Conservation (phyloP, 371 early-diverging fungal genomes). For the Cokeromyces recurvatus region DNA sequence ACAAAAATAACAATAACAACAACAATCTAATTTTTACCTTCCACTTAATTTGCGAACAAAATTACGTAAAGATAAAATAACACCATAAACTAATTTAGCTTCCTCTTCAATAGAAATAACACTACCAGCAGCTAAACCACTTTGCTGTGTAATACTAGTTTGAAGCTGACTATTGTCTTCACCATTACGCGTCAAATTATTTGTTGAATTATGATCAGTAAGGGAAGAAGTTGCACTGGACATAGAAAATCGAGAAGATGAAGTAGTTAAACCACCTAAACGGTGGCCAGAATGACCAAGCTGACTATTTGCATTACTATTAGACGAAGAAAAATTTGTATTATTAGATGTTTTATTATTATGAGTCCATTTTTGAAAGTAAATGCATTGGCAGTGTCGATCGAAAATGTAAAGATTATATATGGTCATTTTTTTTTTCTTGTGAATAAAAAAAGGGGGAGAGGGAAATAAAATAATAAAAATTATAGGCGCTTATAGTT, state of each 20-base stretch:
- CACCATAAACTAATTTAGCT: slow-evolving; percentile 92
- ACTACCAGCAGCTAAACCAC: slow-evolving; percentile 47
- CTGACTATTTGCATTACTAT: slow-evolving; percentile 30
- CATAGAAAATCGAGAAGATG: slow-evolving; percentile 32
- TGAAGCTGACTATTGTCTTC: slow-evolving; percentile 19
- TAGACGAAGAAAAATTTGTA: slow-evolving; percentile 14
- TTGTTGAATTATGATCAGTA: neutral
- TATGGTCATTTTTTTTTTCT: slow-evolving; percentile 57
- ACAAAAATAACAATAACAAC: neutral
- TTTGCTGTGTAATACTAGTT: slow-evolving; percentile 28
- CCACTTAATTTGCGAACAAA: slow-evolving; percentile 74
- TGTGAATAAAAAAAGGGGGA: too few relatives aligned
- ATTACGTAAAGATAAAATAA: slow-evolving; percentile 83
- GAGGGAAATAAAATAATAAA: too few relatives aligned
- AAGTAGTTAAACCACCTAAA: too few relatives aligned
- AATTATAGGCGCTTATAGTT: too few relatives aligned
- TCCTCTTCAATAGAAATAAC: slow-evolving; percentile 80
- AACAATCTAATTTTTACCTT: slow-evolving; percentile 32
- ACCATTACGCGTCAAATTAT: slow-evolving; percentile 14
- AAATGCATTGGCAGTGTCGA: slow-evolving; percentile 88
- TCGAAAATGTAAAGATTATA: slow-evolving; percentile 91
- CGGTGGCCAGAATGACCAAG: slow-evolving; percentile 21
- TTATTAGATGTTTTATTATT: slow-evolving; percentile 21
- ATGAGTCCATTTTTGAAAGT: slow-evolving; percentile 71
- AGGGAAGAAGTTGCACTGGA: slow-evolving; percentile 34